phyloP scores from a whole-genome alignment of 2,329 filamentous ascomycete species.

The Talaromyces sp. region DNA sequence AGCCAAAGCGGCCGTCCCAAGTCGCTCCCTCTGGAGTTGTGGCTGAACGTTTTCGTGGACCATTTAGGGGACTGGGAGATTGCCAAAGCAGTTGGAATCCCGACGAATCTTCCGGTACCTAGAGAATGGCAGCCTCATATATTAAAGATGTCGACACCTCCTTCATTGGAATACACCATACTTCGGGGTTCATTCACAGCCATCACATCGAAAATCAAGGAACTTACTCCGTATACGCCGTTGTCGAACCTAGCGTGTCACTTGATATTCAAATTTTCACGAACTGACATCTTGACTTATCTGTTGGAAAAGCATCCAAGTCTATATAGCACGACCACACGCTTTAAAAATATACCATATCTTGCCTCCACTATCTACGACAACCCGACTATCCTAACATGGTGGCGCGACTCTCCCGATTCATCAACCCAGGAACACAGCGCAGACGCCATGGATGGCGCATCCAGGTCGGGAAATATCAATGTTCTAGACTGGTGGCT shows the following conservation, averaged over 20 bases:
- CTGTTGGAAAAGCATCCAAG: conserved; percentile 65
- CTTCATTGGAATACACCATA: conserved; percentile 80
- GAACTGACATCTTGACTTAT: conserved; percentile 73
- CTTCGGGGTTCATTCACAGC: conserved; percentile 67
- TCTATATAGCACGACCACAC: conserved; percentile 82
- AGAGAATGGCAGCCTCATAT: conserved; percentile 66
- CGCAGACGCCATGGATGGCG: conserved; percentile 78
- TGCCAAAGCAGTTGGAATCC: conserved; percentile 74
- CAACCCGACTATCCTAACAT: conserved; percentile 78
- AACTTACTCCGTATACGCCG: conserved; percentile 66
- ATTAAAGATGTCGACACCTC: conserved; percentile 62
- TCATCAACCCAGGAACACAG: conserved; percentile 86
- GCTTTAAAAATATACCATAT: conserved; percentile 75
- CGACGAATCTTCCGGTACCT: conserved; percentile 71
- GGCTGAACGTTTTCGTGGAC: conserved; percentile 78
- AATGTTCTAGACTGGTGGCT: conserved; percentile 92
- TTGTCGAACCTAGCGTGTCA: conserved; percentile 80
- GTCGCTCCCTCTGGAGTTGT: conserved; percentile 75
- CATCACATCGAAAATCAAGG: conserved; percentile 69
- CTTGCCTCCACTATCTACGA: conserved; percentile 86
- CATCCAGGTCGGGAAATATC: conserved; percentile 79
- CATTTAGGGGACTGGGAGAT: conserved; percentile 87
- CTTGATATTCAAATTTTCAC: conserved; percentile 86
- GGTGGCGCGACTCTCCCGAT: conserved; percentile 80
- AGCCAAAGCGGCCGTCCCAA: conserved; percentile 21